Evolutionary conservation across 2,329 filamentous ascomycete species (phyloP), one percentile per base, ranked within the genome.

Genomic region (Neonectria hederae): DNA sequence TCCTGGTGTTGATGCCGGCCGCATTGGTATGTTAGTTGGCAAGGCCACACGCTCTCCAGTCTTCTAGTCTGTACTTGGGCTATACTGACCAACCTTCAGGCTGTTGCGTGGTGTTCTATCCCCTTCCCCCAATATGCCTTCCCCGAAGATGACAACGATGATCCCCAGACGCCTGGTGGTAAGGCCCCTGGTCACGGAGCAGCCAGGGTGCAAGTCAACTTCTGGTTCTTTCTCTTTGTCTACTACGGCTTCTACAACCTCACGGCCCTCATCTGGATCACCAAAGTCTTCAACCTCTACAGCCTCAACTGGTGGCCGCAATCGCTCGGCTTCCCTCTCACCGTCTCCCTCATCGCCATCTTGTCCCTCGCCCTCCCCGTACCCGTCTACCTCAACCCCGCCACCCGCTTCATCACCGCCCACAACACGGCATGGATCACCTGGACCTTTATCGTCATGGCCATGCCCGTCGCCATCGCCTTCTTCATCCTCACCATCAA

Each of bases 211-310:
- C 84, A 86, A 66, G 85, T 91, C 69, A 90, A 89, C 79, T 91
- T 91, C 73, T 91, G 89, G 89, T 90, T 90, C 81, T 91, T 91
- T 73, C 80, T 91, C 40, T 85, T 90, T 53, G 85, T 90, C 61
- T 91, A 90, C 79, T 91, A 91, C 75, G 87, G 88, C 61, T 86
- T 90, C 69, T 91, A 91, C 77, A 90, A 89, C 74, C 73, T 90
- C 24, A 89, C 87, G 5, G 89, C 89, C 2, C 78, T 91, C 69
- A 85, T 90, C 65, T 91, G 89, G 88, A 90, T 91, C 74, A 91
- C 89, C 52, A 91, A 90, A 73, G 84, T 91, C 5, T 91, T 91
- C 76, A 91, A 91, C 71, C 82, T 91, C 22, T 91, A 91, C 80
- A 88, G 86, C 65, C 80, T 91, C 61, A 91, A 91, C 77, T 91